Evolutionary conservation across 192 early-diverging fungal species (phyloP), one percentile per base, ranked within the genome.

Genomic region (Backusella sp.): DNA sequence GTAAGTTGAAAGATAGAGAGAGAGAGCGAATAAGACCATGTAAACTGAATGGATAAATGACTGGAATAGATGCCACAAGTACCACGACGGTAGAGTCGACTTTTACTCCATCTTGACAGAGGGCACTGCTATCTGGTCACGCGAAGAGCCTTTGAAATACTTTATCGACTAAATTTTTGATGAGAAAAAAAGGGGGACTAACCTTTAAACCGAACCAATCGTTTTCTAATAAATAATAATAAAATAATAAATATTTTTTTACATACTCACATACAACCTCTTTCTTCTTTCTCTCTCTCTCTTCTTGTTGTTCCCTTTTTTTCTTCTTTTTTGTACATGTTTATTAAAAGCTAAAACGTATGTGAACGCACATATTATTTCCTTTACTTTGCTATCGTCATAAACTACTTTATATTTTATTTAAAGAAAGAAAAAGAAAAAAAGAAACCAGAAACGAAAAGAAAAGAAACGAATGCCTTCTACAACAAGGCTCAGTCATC

Each of bases 111-210:
- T 90, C 30, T 75, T 79, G 69, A 85, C 84, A 36, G 83, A 81
- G 42, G 86, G 88, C 66, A 81, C 77, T 59, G 85, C 86, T 39
- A 76, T 88, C 77, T 90, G 88, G 87, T 77, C 85, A 11, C 71
- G 75, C 69, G 74, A 84, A 44, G 83, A 82, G 28, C 84, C 86
- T 21, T 73, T 88, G 41, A 78, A 79, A 52, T 86, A 88, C 76
- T 88, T 88, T 69, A 84, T 78, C 67, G 83, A 88, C 53, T 88
- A 83, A 84, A 67, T 67, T 17, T 35, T 30, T 67, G 36, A 37
- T 17, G 36, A 70, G 14, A 70, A 44, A 70, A 46, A 44, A 70
- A 71, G 8, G 36, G 35, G 21, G 36, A 7, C 15, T 30, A 67
- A 35, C 68, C 35, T 41, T 39, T 69, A 59, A 28, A 59, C 56